Evolutionary conservation across 331 rosid species (phyloP).

Genomic region (Spiraea crenata): DNA sequence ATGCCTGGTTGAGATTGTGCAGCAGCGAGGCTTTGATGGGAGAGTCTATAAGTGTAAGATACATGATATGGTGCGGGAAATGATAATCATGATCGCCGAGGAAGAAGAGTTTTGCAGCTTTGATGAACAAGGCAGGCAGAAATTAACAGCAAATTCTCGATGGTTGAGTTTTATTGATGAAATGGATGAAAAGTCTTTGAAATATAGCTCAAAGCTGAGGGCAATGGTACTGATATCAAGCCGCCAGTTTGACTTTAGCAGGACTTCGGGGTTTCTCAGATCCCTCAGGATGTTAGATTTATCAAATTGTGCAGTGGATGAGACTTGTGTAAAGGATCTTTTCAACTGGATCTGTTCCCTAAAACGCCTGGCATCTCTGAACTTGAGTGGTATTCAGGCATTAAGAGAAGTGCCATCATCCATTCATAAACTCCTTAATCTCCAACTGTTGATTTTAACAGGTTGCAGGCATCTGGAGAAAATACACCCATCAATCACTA

Average conservation of each 20-base stretch:
- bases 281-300: conserved; percentile 23
- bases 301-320: neutral
- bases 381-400: conserved; percentile 1
- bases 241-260: neutral
- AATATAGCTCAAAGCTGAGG: neutral
- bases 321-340: neutral
- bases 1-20: conserved; percentile 13
- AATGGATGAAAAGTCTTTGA: neutral
- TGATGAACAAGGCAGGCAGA: neutral
- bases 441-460: neutral
- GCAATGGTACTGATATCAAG: conserved; percentile 12
- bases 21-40: conserved; percentile 14
- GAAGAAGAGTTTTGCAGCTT: conserved; percentile 22
- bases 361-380: conserved; percentile 18
- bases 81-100: conserved; percentile 7
- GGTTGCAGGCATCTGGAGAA: conserved; percentile 3
- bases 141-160: neutral
- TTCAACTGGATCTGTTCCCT: conserved; percentile 12
- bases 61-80: conserved; percentile 21
- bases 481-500: neutral
- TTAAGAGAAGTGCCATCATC: conserved; percentile 17
- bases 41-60: conserved; percentile 19
- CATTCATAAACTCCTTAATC: conserved; percentile 6
- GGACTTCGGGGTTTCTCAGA: neutral
- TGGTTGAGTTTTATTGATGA: conserved; percentile 15